Evolutionary conservation across 2,329 filamentous ascomycete genomes (phyloP), one percentile per base, ranked within the genome.

Genomic region (Rugonectria rugulosa): DNA sequence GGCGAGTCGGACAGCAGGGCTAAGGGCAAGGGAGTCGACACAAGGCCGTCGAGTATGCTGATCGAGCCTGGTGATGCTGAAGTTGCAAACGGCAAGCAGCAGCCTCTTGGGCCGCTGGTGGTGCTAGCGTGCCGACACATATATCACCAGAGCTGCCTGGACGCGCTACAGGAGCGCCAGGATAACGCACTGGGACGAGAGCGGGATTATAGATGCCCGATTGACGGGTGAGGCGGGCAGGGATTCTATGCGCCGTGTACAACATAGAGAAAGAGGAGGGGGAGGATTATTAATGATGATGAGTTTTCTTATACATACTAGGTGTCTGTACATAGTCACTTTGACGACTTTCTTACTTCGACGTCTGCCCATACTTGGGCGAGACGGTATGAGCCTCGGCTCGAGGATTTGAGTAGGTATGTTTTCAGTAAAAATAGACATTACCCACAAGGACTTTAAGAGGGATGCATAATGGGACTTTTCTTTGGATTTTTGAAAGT

Each of bases 71-170:
- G 63, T 9, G 62, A 59, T 24, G 57, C 32, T 8, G 60, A 48
- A 14, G 54, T 49, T 27, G 45, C 34, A 5, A 54, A 52, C 12
- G 58, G 59, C 37, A 72, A 68, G 57, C 72, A 82, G 57, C 82
- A 81, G 42, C 75, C 81, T n/a, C 78, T 88, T 15, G 88, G 86
- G 8, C 81, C 86, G 37, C 70, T 91, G 47, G 85, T 90, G 9
- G 82, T 91, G 43, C 75, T 91, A 65, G 88, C 87, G 19, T 91
- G 88, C 70, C 80, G 88, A 51, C 88, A 91, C 71, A 84, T 89
- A 15, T 90, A 88, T 65, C 88, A 91, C 74, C 81, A 86, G 69
- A 78, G 76, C 21, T 92, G 88, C 68, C 75, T 90, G 32, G 90
- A 94, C 68, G 81, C 84, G 56, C 72, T 88, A 62, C 84, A 85